Evolutionary conservation across 257 asterid species (phyloP).

Genomic region (Euphrasia confusa): DNA sequence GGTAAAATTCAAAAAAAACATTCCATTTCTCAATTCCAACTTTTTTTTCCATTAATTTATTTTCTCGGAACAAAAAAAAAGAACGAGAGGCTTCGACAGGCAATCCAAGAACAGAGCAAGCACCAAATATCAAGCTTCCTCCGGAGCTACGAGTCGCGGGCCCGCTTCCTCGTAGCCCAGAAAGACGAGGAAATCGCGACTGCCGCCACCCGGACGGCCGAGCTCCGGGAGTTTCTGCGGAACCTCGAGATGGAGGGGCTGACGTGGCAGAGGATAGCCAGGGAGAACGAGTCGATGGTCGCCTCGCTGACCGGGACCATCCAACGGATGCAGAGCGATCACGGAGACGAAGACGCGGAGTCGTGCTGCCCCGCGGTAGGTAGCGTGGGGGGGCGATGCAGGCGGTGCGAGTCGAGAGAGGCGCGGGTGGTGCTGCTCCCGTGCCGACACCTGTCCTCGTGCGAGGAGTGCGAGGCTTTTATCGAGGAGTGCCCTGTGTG

Average conservation of each 20-base stretch:
- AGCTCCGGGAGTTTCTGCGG: slow-evolving; percentile 40
- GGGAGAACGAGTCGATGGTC: slow-evolving; percentile 50
- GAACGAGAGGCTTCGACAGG: slow-evolving; percentile 59
- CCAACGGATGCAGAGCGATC: slow-evolving; percentile 45
- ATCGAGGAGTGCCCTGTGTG: slow-evolving; percentile 73
- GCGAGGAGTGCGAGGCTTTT: slow-evolving; percentile 55
- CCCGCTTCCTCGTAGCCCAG: slow-evolving; percentile 35
- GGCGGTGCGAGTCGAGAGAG: slow-evolving; percentile 40
- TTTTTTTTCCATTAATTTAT: too few relatives aligned
- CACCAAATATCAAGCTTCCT: slow-evolving; percentile 39
- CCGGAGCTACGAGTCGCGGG: slow-evolving; percentile 46
- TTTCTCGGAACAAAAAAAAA: slow-evolving; percentile 22
- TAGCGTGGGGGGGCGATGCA: slow-evolving; percentile 24
- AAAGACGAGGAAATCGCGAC: slow-evolving; percentile 57
- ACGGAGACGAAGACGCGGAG: slow-evolving; percentile 57
- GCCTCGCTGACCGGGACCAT: slow-evolving; percentile 44
- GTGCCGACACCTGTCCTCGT: slow-evolving; percentile 65
- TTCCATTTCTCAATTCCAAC: too few relatives aligned
- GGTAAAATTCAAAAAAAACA: slow-evolving; percentile 32
- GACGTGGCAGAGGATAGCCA: slow-evolving; percentile 60
- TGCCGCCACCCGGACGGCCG: slow-evolving; percentile 35
- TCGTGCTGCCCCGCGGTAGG: slow-evolving; percentile 39
- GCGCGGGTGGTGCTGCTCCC: slow-evolving; percentile 59
- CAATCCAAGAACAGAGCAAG: slow-evolving; percentile 55
- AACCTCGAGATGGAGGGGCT: slow-evolving; percentile 49